Base-by-base conservation (phyloP, 371 early-diverging fungal species). In the Mortierella sp. region DNA sequence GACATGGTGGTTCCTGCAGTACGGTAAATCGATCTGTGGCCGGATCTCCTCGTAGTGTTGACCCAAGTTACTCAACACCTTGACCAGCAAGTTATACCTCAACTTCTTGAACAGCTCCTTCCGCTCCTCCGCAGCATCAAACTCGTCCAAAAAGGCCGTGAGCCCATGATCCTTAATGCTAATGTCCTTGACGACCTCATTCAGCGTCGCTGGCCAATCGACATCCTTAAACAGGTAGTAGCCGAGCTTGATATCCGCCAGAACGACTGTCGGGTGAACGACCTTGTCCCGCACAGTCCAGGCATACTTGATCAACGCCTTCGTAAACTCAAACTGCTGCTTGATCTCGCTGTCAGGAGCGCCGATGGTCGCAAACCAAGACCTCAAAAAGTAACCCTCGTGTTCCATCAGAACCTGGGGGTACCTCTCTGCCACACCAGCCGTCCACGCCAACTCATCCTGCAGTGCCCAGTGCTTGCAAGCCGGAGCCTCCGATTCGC, bases 41-140 rank as follows among this genome's bases (percentile, higher is more conserved):
- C 68, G 67, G 1, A 76, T 24, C 9, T 31, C 24, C 24, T 64
- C 45, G 31, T 77, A 80, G 43, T 79, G 74, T 14, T 84, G 77
- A n/a, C 78, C 78, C 37, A 82, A 78, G 50, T 82, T 82, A 19
- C 75, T 67, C 19, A 82, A 52, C 19, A 72, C 78, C 34, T 72
- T 77, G 34, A 52, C 72, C 41, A 82, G 16, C 22, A 82, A 1
- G 16, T 82, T 71, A 29, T 64, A 44, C 34, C 83, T 70, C 16
- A 71, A 39, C 11, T 69, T 70, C 41, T 74, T 82, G 55, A 82
- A 75, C 67, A 78, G 71, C 8, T 69, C 69, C 6, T 65, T 7
- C 26, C 73, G 44, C n/a, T 47, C 48, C n/a, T 37, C 50, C 4
- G 77, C 74, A 29, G 58, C 31, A 29, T 6, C 13, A 31, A 55